Percentiles rank a stretch among this genome's conserved stretches.
These are phyloP conservation scores for Mucor sp. DNA, from an alignment of 371 early-diverging fungal genomes.

Conservation along the genomic window DNA sequence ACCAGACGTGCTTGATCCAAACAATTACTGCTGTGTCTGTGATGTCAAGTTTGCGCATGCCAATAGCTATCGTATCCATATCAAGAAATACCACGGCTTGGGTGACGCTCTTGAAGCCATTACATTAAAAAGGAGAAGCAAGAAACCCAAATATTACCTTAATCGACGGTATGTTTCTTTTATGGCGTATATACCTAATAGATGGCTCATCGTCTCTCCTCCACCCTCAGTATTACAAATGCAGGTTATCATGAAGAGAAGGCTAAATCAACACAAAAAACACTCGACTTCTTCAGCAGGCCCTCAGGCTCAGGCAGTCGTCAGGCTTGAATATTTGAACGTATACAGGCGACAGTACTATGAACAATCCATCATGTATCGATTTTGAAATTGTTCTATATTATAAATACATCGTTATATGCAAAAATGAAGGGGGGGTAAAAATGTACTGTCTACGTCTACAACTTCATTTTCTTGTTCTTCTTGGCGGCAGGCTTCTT, in stretches of 20 bases:
- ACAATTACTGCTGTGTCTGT: constrained; percentile 1
- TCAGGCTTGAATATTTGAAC: not conserved
- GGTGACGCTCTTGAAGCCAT: not conserved
- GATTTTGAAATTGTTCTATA: not conserved
- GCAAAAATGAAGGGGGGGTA: not conserved
- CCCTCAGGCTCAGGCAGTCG: not conserved
- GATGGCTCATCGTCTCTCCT: not conserved
- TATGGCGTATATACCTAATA: not conserved
- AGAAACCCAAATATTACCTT: not conserved
- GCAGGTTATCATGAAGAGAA: not conserved
- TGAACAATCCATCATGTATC: not conserved
- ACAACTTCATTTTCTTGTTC: constrained; percentile 17
- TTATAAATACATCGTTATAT: not conserved
- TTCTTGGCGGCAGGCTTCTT: constrained; percentile 16
- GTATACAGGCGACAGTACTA: not conserved
- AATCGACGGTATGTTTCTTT: not conserved
- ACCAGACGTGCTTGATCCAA: not conserved
- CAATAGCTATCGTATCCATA: not conserved
- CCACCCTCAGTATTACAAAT: not conserved
- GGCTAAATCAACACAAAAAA: not conserved
- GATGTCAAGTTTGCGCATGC: not conserved
- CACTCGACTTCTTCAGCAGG: not conserved
- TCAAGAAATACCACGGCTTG: not conserved
- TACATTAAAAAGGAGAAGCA: not conserved
- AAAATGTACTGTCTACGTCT: constrained; percentile 6